A percentile compares a stretch with the other conserved stretches of the same genome.
These are phyloP conservation scores for Articulospora tetracladia DNA, from an alignment of 495 filamentous ascomycete genomes.

Conservation along the genomic window DNA sequence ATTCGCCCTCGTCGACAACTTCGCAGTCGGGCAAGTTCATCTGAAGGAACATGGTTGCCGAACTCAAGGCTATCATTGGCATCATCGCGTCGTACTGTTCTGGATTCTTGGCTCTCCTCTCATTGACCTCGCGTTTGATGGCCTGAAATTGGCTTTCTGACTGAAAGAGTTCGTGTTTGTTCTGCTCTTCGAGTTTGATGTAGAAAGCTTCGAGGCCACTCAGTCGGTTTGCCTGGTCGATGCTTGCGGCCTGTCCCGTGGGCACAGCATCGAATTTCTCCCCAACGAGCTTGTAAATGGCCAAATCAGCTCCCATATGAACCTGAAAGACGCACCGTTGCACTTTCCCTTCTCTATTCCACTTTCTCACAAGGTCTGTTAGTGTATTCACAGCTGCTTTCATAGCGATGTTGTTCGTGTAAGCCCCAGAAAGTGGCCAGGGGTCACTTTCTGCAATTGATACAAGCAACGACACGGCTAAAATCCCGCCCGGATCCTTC, in stretches of 20 bases:
- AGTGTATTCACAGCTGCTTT: background rate
- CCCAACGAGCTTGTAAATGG: background rate
- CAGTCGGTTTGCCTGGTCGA: background rate
- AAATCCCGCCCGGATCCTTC: background rate
- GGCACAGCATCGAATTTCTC: background rate
- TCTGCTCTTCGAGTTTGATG: background rate
- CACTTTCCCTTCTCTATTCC: background rate
- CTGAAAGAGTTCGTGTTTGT: background rate
- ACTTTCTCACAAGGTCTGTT: background rate
- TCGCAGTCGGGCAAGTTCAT: background rate
- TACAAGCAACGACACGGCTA: background rate
- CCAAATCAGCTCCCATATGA: background rate
- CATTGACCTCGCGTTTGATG: background rate
- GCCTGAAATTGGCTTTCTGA: background rate
- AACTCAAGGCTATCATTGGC: background rate
- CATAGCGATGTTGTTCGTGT: background rate
- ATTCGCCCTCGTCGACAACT: background rate
- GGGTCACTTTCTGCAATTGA: background rate
- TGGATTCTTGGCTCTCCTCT: background rate
- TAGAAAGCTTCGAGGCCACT: background rate
- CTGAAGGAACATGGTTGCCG: background rate
- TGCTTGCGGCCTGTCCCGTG: background rate
- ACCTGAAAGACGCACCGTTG: background rate
- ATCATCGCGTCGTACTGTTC: background rate
- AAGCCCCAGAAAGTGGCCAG: background rate